Evolutionary conservation across 495 filamentous ascomycete species (phyloP), one percentile per base, ranked within the genome.

Genomic region (Xylaria castorea): DNA sequence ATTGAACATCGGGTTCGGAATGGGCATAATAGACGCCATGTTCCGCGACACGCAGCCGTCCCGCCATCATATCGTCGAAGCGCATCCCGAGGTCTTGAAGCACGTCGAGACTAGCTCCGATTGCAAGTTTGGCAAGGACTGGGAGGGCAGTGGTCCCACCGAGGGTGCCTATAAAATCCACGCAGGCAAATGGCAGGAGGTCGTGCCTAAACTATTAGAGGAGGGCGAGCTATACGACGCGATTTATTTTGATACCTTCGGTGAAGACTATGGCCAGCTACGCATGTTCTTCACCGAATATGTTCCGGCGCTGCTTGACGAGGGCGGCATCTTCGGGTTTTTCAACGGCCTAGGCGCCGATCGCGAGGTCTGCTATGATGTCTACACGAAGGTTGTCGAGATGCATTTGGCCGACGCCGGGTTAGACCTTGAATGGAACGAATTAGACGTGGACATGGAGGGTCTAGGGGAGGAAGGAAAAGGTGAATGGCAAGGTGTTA

Each of bases 211-310:
- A 38, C 85, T 99, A 9, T 81, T 96, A 0, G 87, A 89, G n/a
- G 81, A 90, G 60, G 91, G 91, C 8, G 85, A 91, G 57, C 82
- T 89, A 32, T 97, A 95, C 79, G 94, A 99, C 80, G 94, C 92
- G 44, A 95, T 99, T 68, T 99, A 98, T 84, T 98, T 97, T 76
- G 97, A 98, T 79, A 99, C 96, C 0, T 99, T 98, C 75, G 96
- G 95, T 9, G 97, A 98, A 82, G 91, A 93, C 58, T 99, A 99
- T 82, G 84, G 82, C 6, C 92, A 93, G 79, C 88, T 99, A 51
- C 91, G 91, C 42, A 85, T 90, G 40, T 99, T 99, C 83, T 97
- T 99, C 80, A 89, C 87, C 16, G 95, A 99, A 79, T 91, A 91
- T 74, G 89, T 98, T 0, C 92, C 97, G 60, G 91, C 88, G 0